Evolutionary conservation across 148 eudicot genomes (phyloP).

Genomic region (Cornus kousa): DNA sequence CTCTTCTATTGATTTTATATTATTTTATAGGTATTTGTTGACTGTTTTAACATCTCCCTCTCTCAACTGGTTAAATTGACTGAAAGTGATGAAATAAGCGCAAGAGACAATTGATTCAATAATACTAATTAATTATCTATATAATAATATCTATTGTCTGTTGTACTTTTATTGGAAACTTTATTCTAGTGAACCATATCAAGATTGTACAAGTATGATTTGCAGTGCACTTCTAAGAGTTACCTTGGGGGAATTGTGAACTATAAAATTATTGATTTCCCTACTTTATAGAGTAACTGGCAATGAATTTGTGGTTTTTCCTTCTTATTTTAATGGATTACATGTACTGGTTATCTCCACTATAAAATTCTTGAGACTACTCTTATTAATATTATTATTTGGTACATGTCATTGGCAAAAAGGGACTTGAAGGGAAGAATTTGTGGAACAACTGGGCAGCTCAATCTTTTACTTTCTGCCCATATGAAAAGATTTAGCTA

Average conservation of each 20-base stretch:
- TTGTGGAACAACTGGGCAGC: neutral
- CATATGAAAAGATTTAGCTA: neutral
- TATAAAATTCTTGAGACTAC: neutral
- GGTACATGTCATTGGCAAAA: neutral
- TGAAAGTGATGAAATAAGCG: neutral
- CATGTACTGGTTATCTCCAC: neutral
- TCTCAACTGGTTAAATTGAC: neutral
- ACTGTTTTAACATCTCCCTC: neutral
- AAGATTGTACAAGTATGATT: neutral
- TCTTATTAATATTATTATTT: neutral
- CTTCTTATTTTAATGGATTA: neutral
- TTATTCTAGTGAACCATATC: neutral
- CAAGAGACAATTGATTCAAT: neutral
- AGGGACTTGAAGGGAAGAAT: neutral
- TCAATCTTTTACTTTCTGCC: neutral
- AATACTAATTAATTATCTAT: neutral
- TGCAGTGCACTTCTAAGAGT: neutral
- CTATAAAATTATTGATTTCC: neutral
- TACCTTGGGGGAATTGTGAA: neutral
- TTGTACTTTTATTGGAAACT: neutral
- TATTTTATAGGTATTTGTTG: slow-evolving; percentile 68
- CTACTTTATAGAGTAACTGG: neutral
- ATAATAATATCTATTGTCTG: neutral
- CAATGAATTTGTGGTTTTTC: neutral
- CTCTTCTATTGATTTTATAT: slow-evolving; percentile 61